A percentile compares a stretch with the other conserved stretches of the same genome.
phyloP scores from a whole-genome alignment of 305 asterid species.

The Fraxinus nigra region DNA sequence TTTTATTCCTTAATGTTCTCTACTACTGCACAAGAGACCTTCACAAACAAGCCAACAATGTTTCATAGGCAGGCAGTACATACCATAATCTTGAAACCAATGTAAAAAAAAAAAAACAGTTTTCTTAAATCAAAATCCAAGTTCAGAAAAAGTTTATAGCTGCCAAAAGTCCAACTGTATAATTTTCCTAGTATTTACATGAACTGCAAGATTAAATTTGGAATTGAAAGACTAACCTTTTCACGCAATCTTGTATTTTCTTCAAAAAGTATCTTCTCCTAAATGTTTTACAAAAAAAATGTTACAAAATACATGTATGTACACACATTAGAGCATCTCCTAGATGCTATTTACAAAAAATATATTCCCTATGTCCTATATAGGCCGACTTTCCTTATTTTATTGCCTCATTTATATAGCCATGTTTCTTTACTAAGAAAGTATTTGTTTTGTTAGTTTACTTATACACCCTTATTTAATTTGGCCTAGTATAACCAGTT shows the following conservation, averaged over 20 bases:
- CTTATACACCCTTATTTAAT: too few relatives aligned
- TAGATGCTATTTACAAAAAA: background rate
- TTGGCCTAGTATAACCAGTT: too few relatives aligned
- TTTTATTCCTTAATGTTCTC: background rate
- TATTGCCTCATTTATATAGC: too few relatives aligned
- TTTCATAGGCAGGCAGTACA: background rate
- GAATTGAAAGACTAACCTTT: conserved; percentile 36
- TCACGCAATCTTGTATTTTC: conserved; percentile 46
- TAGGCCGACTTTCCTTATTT: too few relatives aligned
- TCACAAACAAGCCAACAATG: background rate
- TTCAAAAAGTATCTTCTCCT: conserved; percentile 45
- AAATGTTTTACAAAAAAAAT: background rate
- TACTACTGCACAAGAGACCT: background rate
- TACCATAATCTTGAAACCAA: background rate
- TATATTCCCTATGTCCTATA: too few relatives aligned
- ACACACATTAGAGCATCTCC: background rate
- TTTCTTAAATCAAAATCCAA: background rate
- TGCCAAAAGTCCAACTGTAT: background rate
- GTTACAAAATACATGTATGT: background rate
- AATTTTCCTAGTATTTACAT: background rate
- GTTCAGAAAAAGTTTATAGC: background rate
- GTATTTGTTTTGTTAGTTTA: too few relatives aligned
- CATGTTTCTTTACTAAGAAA: too few relatives aligned
- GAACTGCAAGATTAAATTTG: background rate
- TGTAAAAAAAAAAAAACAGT: background rate